Evolutionary conservation across 2,329 filamentous ascomycete genomes (phyloP).

Genomic region (Scedosporium apiospermum): DNA sequence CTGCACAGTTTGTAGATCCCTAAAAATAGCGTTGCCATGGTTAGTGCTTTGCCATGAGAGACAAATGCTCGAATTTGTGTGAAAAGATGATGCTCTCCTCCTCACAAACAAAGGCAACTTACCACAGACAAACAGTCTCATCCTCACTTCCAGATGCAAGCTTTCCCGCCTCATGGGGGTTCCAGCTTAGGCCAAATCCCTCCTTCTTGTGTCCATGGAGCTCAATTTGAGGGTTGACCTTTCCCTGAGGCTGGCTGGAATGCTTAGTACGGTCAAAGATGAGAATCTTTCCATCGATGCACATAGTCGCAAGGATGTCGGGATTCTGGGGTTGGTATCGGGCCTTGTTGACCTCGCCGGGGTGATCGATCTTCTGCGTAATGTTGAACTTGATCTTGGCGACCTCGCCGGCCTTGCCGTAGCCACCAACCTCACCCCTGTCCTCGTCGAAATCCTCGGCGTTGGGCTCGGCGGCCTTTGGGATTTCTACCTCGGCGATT

Average conservation of each 20-base stretch:
- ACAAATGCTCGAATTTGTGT: neutral
- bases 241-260: conserved; percentile 63
- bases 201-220: conserved; percentile 78
- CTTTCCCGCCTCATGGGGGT: conserved; percentile 68
- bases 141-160: conserved; percentile 90
- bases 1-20: conserved; percentile 72
- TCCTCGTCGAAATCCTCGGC: conserved; percentile 84
- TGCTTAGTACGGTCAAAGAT: conserved; percentile 97
- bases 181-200: conserved; percentile 92
- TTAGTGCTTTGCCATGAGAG: conserved; percentile 1
- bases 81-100: neutral
- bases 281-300: conserved; percentile 76
- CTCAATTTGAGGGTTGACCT: conserved; percentile 72
- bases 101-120: conserved; percentile 17
- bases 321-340: conserved; percentile 97
- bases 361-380: conserved; percentile 92
- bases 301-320: conserved; percentile 90
- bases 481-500: conserved; percentile 88
- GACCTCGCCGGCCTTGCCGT: conserved; percentile 65
- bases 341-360: conserved; percentile 96
- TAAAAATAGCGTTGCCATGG: conserved; percentile 18
- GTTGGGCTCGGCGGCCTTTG: conserved; percentile 65
- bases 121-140: conserved; percentile 85
- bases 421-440: conserved; percentile 85
- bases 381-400: conserved; percentile 78